A percentile compares a stretch with the other conserved stretches of the same genome.
These are phyloP conservation scores for Mycena polygramma DNA, from an alignment of 768 basidiomycete genomes.

Conservation along the genomic window DNA sequence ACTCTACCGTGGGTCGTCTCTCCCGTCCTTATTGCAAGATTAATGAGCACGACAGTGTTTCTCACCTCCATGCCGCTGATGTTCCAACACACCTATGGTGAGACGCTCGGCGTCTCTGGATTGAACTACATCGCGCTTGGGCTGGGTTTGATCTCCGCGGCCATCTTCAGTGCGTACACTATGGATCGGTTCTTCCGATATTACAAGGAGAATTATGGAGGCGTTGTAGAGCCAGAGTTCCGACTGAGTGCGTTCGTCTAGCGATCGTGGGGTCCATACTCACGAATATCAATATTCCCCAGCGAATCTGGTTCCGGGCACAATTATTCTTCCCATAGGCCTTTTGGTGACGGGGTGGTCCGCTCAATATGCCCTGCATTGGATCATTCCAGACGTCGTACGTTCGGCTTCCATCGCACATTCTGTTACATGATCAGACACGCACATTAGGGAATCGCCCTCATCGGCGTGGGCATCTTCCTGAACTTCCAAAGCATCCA, in stretches of 20 bases:
- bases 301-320: slow-evolving; percentile 74
- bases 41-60: slow-evolving; percentile 59
- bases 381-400: slow-evolving; percentile 81
- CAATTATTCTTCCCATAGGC: slow-evolving; percentile 73
- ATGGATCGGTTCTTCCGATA: slow-evolving; percentile 72
- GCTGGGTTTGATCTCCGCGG: slow-evolving; percentile 65
- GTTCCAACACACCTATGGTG: slow-evolving; percentile 66
- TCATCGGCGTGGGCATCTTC: slow-evolving; percentile 70
- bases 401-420: slow-evolving; percentile 34
- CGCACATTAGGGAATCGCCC: slow-evolving; percentile 69
- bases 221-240: slow-evolving; percentile 63
- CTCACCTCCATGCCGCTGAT: slow-evolving; percentile 75
- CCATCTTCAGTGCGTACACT: slow-evolving; percentile 66
- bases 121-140: slow-evolving; percentile 82
- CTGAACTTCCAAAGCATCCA: slow-evolving; percentile 67
- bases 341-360: slow-evolving; percentile 81
- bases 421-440: background rate
- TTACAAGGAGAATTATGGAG: slow-evolving; percentile 58
- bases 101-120: slow-evolving; percentile 70
- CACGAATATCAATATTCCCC: background rate
- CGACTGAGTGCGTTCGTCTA: slow-evolving; percentile 55
- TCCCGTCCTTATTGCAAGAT: slow-evolving; percentile 44
- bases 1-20: slow-evolving; percentile 9
- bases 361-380: slow-evolving; percentile 67
- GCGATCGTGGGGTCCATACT: background rate